Evolutionary conservation across 2,329 filamentous ascomycete species (phyloP), one percentile per base, ranked within the genome.

Genomic region (Neonectria faginata): DNA sequence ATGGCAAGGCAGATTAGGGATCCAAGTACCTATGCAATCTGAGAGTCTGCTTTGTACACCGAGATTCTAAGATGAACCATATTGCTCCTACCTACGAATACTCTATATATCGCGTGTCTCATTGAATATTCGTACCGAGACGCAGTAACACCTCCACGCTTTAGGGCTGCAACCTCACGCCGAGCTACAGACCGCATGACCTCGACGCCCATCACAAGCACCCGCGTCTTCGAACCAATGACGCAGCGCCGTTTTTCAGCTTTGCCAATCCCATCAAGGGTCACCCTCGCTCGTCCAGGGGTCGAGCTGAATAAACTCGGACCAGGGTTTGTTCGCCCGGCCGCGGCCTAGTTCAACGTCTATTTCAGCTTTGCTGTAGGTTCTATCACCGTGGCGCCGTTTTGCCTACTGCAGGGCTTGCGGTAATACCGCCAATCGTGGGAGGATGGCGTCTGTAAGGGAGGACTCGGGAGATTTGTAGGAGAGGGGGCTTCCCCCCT

Each of bases 251-350:
- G 14, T n/a, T 3, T 16, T 16, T 27, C 47, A 50, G n/a, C 47
- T n/a, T 18, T 4, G 47, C 29, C 25, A 7, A 14, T 7, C 20
- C 10, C 20, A 11, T 18, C 42, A 22, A 20, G 42, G 42, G 27
- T 9, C 25, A 48, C 29, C 45, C n/a, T 18, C 58, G 18, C 44
- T 22, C n/a, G 20, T n/a, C 47, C 3, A 18, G 47, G 47, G 47
- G 27, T 56, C 18, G 33, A 61, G 58, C 52, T 56, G 51, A 61
- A 55, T 16, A 11, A 25, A n/a, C n/a, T 16, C n/a, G 11, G 58
- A 33, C 58, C 27, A 51, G 51, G 58, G 31, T 8, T 7, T 5
- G 33, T 25, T 36, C 36, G 14, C 14, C 36, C 14, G 36, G 14
- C 36, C 3, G 36, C 36, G 36, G 6, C 36, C 36, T 39, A 16